Evolutionary conservation across 2,329 filamentous ascomycete species (phyloP).

Genomic region (Zarea fungicola): DNA sequence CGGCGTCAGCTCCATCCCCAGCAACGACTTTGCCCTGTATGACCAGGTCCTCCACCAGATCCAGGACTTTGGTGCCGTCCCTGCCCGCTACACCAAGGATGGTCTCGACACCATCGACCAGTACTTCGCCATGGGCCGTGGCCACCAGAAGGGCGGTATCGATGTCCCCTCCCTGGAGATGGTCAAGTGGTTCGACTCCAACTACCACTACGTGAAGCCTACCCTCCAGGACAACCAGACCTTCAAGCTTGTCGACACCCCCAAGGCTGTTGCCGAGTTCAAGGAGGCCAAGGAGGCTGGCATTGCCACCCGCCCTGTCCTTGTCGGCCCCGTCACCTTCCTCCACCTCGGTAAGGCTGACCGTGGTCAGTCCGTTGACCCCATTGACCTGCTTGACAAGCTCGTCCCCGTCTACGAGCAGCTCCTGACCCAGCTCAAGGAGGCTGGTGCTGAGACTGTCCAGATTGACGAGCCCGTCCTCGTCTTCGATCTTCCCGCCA

Average conservation of each 20-base stretch:
- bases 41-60: constrained; percentile 98
- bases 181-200: constrained; percentile 99
- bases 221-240: constrained; percentile 95
- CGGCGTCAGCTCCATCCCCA: constrained; percentile 94
- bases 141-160: constrained; percentile 89
- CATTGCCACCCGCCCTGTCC: constrained; percentile 85
- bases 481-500: constrained; percentile 85
- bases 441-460: constrained; percentile 89
- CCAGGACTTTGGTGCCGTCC: constrained; percentile 90
- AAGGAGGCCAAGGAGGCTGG: constrained; percentile 97
- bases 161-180: constrained; percentile 96
- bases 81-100: constrained; percentile 89
- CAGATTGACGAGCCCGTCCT: constrained; percentile 98
- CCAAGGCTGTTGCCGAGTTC: constrained; percentile 94
- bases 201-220: constrained; percentile 99
- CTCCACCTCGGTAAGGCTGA: constrained; percentile 96
- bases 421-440: constrained; percentile 89
- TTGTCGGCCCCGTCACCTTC: constrained; percentile 96
- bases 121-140: constrained; percentile 99
- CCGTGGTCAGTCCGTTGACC: constrained; percentile 86
- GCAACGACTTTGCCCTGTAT: constrained; percentile 99
- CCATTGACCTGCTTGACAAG: constrained; percentile 89
- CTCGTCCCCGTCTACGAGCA: constrained; percentile 92
- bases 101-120: constrained; percentile 84
- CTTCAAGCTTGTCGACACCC: constrained; percentile 81